A percentile compares a stretch with the other conserved stretches of the same genome.
Evolutionary conservation across 1,284 basidiomycete species (phyloP).

Genomic region (Rhizopogon parksii): DNA sequence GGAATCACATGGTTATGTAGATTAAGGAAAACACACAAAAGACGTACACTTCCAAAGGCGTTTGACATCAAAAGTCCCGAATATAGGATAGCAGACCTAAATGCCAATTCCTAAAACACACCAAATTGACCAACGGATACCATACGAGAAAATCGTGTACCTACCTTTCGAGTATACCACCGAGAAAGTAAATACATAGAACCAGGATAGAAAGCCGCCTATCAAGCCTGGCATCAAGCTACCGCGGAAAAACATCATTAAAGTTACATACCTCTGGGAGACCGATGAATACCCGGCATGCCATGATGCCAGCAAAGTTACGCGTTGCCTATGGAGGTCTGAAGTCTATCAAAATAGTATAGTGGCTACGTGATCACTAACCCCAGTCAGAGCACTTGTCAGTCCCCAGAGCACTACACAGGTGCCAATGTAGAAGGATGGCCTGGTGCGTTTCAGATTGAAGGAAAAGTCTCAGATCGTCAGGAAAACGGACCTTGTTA

Average conservation of each 20-base stretch:
- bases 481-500: constrained; percentile 33
- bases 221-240: neutral
- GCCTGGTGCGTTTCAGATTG: constrained; percentile 30
- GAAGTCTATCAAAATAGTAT: neutral
- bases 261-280: constrained; percentile 44
- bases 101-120: constrained; percentile 47
- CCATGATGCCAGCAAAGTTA: constrained; percentile 50
- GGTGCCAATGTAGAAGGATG: constrained; percentile 54
- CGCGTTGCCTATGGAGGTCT: constrained; percentile 37
- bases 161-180: constrained; percentile 60
- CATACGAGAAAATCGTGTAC: neutral
- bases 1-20: neutral
- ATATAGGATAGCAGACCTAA: constrained; percentile 66
- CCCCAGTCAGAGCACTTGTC: constrained; percentile 55
- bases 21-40: constrained; percentile 2
- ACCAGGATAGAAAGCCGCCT: constrained; percentile 61
- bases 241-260: neutral
- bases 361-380: constrained; percentile 19
- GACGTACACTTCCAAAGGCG: constrained; percentile 63
- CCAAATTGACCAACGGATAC: neutral
- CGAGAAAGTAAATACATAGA: constrained; percentile 54
- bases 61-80: constrained; percentile 66
- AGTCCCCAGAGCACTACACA: constrained; percentile 62
- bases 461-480: neutral
- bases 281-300: constrained; percentile 56